Evolutionary conservation across 2,329 filamentous ascomycete species (phyloP), one percentile per base, ranked within the genome.

Genomic region (Aspergillus hortae): DNA sequence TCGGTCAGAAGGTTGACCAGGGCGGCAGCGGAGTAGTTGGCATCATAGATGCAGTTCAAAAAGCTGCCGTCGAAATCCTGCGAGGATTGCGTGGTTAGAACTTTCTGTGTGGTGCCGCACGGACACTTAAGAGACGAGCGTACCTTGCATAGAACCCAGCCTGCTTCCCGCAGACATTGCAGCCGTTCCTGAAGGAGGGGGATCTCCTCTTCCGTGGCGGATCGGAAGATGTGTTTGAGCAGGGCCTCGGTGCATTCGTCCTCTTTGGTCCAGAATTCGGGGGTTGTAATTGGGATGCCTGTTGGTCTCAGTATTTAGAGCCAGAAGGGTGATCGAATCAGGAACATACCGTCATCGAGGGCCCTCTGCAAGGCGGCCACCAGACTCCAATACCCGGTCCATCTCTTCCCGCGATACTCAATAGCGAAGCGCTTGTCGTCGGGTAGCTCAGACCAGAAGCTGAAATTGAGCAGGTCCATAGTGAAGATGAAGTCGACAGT

Each of bases 391-490:
- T 99, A 99, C 3, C 94, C 94, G 0, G 91, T 96, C 90, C 91
- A 97, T 52, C 74, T 83, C 70, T 83, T 86, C 25, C 84, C 91
- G 43, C 81, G 82, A 71, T 96, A 97, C 52, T 89, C 86, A 40
- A 99, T 81, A 9, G 88, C 82, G 69, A 92, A 99, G 10, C 90
- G 80, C 62, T 92, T 85, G 23, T 84, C 80, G 10, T 88, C 85
- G 2, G 70, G 64, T 53, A 79, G 73, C 48, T 89, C 86, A 12
- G 90, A 95, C 94, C 94, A 99, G 70, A 99, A 99, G 19, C 87
- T 95, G 67, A 97, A 99, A 68, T 99, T 99, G 46, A 99, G 76
- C 25, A 99, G 72, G 68, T 99, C 94, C 90, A 99, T 95, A 17
- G 89, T 90, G 69, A 99, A 97, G 63, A 99, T 92, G 68, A 99